Base-by-base conservation (phyloP, 768 basidiomycete species). In the Phanerodontia chrysosporium region DNA sequence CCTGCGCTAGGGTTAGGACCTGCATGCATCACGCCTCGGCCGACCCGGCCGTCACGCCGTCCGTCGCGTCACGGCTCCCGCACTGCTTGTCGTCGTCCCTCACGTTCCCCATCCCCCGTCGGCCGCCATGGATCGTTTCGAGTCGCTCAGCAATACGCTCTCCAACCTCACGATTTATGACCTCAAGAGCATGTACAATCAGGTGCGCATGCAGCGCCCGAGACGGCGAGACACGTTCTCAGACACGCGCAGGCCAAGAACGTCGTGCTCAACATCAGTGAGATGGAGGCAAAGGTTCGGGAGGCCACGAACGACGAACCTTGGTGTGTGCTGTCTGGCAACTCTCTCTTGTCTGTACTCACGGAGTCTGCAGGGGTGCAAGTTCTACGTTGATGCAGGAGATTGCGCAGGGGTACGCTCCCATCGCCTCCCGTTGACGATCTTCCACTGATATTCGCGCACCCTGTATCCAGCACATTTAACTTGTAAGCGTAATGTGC, bases 231-330 rank as follows among this genome's bases (percentile, higher is more conserved):
- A 39, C 39, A 48, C 55, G 55, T 24, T 42, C 45, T 45, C 25
- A 32, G 12, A 49, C 49, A 18, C 49, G 22, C 22, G 57, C 52
- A 95, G 90, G 96, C 96, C 28, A 96, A 93, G 79, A 97, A 97
- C 73, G 86, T 94, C 61, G 95, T 98, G 21, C 81, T 99, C 66
- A 98, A 98, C 75, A 81, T 98, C 60, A 92, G 89, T 66, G 96
- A 98, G 76, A 96, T 92, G 85, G 96, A 99, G 73, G 90, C 90
- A 8, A 98, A 97, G 75, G 96, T 98, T 18, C 80, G 85, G 63
- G 96, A 98, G 61, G 97, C 96, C 1, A 99, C 97, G 0, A 98
- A 98, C 60, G 95, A 98, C 66, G 97, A 99, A 63, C 89, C 97
- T 58, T 99, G 97, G 96, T 97, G 70, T 64, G 84, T 75, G n/a